Conservation (phyloP, 2,329 filamentous ascomycete genomes). For the Polytolypa hystricis region DNA sequence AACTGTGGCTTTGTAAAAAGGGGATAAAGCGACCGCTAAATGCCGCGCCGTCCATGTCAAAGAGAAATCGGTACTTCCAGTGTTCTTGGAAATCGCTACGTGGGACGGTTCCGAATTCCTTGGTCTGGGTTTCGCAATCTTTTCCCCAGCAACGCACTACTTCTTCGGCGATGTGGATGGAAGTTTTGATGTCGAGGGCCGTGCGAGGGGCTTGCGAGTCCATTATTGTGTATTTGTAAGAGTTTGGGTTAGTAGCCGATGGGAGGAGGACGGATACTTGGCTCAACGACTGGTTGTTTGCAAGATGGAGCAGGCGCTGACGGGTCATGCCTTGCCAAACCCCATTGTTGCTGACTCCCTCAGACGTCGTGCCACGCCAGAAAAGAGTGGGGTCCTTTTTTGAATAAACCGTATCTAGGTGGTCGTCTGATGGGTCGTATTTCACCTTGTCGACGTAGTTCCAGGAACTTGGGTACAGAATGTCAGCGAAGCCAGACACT, state of each 20-base stretch:
- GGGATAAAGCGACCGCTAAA: constrained; percentile 56
- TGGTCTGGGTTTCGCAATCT: constrained; percentile 43
- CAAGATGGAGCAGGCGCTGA: constrained; percentile 60
- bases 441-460: constrained; percentile 49
- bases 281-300: constrained; percentile 42
- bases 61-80: constrained; percentile 57
- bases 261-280: constrained; percentile 48
- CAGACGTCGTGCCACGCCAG: constrained; percentile 62
- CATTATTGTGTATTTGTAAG: constrained; percentile 48
- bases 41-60: constrained; percentile 58
- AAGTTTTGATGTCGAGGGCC: constrained; percentile 43
- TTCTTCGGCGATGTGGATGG: constrained; percentile 49
- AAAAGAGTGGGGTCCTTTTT: constrained; percentile 56
- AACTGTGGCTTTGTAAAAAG: constrained; percentile 53
- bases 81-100: constrained; percentile 44
- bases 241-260: constrained; percentile 22
- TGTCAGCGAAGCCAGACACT: constrained; percentile 61
- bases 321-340: constrained; percentile 57
- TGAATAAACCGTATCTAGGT: constrained; percentile 45
- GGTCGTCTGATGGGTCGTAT: constrained; percentile 40
- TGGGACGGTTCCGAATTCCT: constrained; percentile 40
- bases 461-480: constrained; percentile 58
- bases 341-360: constrained; percentile 41
- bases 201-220: constrained; percentile 23
- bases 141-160: constrained; percentile 44